Percentiles rank a stretch among this genome's conserved stretches.
phyloP scores from a whole-genome alignment of 257 asterid species.

The Rauvolfia tetraphylla region DNA sequence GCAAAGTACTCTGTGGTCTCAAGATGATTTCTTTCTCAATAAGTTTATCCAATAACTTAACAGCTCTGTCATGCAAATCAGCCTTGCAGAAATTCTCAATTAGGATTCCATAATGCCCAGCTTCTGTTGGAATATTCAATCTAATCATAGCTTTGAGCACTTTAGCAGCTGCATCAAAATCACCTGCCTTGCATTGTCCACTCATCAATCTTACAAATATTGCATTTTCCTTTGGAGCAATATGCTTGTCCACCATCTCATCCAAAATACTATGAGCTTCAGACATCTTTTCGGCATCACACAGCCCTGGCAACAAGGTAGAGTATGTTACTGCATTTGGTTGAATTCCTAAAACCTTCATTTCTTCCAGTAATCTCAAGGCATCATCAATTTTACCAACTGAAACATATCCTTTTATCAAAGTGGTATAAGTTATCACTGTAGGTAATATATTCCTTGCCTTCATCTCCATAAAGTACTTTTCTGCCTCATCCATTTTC shows the following conservation, averaged over 20 bases:
- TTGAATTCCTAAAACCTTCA: conserved; percentile 66
- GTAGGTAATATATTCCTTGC: conserved; percentile 69
- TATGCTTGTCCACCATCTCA: conserved; percentile 72
- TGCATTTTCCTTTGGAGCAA: conserved; percentile 58
- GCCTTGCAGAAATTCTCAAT: conserved; percentile 80
- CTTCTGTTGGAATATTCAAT: conserved; percentile 78
- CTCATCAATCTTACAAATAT: conserved; percentile 56
- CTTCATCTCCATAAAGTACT: conserved; percentile 80
- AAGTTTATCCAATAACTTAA: conserved; percentile 67
- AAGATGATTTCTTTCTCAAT: conserved; percentile 72
- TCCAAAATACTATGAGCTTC: conserved; percentile 57
- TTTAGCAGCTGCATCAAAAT: conserved; percentile 71
- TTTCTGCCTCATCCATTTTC: conserved; percentile 80
- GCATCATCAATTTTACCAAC: conserved; percentile 72
- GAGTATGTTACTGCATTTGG: conserved; percentile 78
- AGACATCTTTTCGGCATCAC: conserved; percentile 72
- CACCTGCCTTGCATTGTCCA: conserved; percentile 72
- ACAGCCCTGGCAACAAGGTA: conserved; percentile 75
- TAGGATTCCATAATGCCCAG: conserved; percentile 87
- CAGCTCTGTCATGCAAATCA: conserved; percentile 62
- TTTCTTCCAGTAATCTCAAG: conserved; percentile 69
- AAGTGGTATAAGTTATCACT: conserved; percentile 66
- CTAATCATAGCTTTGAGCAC: conserved; percentile 80
- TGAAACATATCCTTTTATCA: conserved; percentile 78
- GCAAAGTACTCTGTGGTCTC: conserved; percentile 55